A percentile compares a stretch with the other conserved stretches of the same genome.
These are phyloP conservation scores for Podosphaera xanthii DNA, from an alignment of 2,329 filamentous ascomycete species.

Conservation along the genomic window DNA sequence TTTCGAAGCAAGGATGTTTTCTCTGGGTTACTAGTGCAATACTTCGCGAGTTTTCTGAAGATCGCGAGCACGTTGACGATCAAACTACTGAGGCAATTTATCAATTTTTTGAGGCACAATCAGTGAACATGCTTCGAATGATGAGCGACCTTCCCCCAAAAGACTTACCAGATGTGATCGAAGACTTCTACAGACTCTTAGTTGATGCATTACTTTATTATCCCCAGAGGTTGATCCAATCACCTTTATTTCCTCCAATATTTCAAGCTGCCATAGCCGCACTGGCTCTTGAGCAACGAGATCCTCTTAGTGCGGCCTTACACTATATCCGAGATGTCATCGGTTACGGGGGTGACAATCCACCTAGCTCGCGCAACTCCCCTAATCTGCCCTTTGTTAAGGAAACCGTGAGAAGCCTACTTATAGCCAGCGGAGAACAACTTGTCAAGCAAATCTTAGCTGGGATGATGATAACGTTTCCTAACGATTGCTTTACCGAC, in stretches of 20 bases:
- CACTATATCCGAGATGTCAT: conserved; percentile 86
- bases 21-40: conserved; percentile 96
- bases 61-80: conserved; percentile 61
- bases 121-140: conserved; percentile 68
- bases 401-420: conserved; percentile 47
- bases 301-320: conserved; percentile 73
- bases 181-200: conserved; percentile 73
- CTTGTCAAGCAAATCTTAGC: conserved; percentile 78
- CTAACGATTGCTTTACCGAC: conserved; percentile 83
- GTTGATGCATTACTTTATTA: conserved; percentile 88
- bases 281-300: conserved; percentile 70
- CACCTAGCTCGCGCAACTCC: conserved; percentile 34
- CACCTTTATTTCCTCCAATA: conserved; percentile 56
- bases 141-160: conserved; percentile 55
- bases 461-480: conserved; percentile 99
- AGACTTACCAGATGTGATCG: conserved; percentile 36
- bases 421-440: conserved; percentile 46
- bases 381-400: conserved; percentile 47
- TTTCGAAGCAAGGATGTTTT: conserved; percentile 83
- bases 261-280: conserved; percentile 74
- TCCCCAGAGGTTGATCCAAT: conserved; percentile 60
- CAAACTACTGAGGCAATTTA: conserved; percentile 76
- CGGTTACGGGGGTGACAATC: conserved; percentile 63
- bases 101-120: conserved; percentile 83
- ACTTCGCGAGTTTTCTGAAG: conserved; percentile 82